A percentile compares a stretch with the other conserved stretches of the same genome.
phyloP scores from a whole-genome alignment of 2,329 filamentous ascomycete species.

The Remersonia thermophila region DNA sequence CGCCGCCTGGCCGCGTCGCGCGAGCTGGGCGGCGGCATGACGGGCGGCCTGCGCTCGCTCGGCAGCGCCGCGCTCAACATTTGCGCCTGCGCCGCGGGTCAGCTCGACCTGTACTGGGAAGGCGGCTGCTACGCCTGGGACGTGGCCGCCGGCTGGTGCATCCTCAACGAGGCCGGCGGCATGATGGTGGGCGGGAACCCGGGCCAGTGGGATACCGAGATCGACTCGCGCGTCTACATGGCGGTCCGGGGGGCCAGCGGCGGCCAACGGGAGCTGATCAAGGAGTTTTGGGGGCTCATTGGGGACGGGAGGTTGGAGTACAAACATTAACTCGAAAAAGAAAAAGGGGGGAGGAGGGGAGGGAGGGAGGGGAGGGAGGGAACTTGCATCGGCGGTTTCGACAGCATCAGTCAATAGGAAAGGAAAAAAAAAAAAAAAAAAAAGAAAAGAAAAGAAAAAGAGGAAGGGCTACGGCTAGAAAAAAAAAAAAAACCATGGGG shows the following conservation, averaged over 20 bases:
- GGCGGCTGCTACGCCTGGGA: constrained; percentile 80
- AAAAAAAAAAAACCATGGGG: too few relatives aligned
- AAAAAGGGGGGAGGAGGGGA: too few relatives aligned
- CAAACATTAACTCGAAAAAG: constrained; percentile 21
- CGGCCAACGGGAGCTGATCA: constrained; percentile 48
- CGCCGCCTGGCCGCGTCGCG: constrained; percentile 43
- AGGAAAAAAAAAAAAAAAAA: too few relatives aligned
- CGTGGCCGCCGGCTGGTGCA: constrained; percentile 70
- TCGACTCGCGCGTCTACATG: constrained; percentile 50
- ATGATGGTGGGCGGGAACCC: constrained; percentile 61
- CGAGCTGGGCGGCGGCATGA: constrained; percentile 60
- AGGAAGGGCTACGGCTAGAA: too few relatives aligned
- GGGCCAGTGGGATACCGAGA: constrained; percentile 52
- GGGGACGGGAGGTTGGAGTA: constrained; percentile 40
- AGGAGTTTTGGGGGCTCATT: constrained; percentile 52
- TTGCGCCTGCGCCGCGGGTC: constrained; percentile 57
- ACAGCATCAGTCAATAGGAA: too few relatives aligned
- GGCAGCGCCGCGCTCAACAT: constrained; percentile 67
- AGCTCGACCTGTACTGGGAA: constrained; percentile 69
- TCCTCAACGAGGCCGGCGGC: constrained; percentile 62
- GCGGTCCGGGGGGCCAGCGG: constrained; percentile 47
- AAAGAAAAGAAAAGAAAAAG: too few relatives aligned
- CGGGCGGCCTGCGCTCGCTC: constrained; percentile 57
- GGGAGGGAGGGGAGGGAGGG: too few relatives aligned
- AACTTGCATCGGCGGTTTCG: too few relatives aligned